These are phyloP conservation scores for Magnolia officinalis DNA, from an alignment of 164 flowering plant species.

Conservation along the genomic window DNA sequence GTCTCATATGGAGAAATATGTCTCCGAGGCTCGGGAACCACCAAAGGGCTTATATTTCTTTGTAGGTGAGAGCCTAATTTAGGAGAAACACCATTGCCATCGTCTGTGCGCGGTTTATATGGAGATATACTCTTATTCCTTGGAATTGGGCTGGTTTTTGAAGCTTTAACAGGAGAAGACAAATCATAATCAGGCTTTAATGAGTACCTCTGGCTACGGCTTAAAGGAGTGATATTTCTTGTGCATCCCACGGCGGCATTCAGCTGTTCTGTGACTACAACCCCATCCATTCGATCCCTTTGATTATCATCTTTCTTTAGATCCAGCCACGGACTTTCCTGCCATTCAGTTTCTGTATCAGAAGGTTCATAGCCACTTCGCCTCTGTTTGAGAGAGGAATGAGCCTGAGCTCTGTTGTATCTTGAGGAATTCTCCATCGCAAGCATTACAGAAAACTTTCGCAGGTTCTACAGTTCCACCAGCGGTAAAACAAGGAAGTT, in stretches of 20 bases:
- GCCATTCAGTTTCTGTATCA: conserved; percentile 63
- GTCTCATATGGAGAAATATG: conserved; percentile 40
- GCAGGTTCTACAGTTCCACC: background rate
- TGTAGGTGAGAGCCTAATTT: conserved; percentile 8
- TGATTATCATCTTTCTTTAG: background rate
- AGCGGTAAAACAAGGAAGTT: background rate
- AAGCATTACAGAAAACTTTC: background rate
- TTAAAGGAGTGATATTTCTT: conserved; percentile 26
- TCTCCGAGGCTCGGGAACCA: conserved; percentile 27
- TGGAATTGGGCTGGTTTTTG: conserved; percentile 14
- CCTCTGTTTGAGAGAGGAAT: conserved; percentile 20
- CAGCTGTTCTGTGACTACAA: conserved; percentile 8
- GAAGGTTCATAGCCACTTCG: conserved; percentile 75
- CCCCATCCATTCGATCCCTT: conserved; percentile 6
- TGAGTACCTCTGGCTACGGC: conserved; percentile 10
- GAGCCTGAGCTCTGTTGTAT: conserved; percentile 22
- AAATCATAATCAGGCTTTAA: conserved; percentile 11
- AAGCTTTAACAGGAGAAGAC: conserved; percentile 18
- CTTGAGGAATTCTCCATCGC: conserved; percentile 33
- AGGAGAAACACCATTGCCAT: conserved; percentile 17
- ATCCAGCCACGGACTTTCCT: conserved; percentile 38
- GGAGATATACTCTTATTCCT: conserved; percentile 46
- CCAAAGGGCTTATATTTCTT: conserved; percentile 32
- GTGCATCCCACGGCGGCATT: conserved; percentile 3
- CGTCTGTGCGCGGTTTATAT: conserved; percentile 31